Conservation (phyloP, 225 moss, liverwort and hornwort species). For the Physcomitrellopsis africana region DNA sequence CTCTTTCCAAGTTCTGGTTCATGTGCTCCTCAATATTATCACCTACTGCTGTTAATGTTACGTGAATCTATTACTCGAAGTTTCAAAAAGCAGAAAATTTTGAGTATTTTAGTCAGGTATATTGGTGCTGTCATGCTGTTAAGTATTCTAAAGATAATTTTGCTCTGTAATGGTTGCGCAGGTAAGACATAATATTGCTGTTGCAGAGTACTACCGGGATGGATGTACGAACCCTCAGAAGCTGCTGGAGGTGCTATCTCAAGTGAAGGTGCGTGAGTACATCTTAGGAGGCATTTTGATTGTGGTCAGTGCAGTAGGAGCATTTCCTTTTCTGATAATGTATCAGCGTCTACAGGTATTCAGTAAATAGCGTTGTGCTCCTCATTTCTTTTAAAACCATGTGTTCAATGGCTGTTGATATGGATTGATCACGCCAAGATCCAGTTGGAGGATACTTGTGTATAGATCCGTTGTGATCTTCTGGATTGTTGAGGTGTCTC, state of each 20-base stretch:
- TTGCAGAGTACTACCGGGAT: constrained; percentile 78
- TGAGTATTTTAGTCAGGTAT: background rate
- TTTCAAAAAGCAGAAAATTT: background rate
- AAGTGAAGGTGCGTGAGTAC: constrained; percentile 66
- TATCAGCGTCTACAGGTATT: background rate
- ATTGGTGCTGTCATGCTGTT: background rate
- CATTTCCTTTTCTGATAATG: background rate
- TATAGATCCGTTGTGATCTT: background rate
- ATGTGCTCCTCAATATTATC: background rate
- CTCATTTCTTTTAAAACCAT: background rate
- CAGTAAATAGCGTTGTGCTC: background rate
- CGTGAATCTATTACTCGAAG: background rate
- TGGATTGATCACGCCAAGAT: background rate
- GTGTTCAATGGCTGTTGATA: background rate
- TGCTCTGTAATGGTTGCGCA: constrained; percentile 29
- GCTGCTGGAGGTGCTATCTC: constrained; percentile 67
- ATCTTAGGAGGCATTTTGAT: background rate
- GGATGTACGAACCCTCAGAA: constrained; percentile 74
- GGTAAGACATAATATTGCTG: constrained; percentile 82
- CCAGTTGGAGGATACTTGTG: background rate
- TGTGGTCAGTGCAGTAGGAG: background rate
- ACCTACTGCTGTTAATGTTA: background rate
- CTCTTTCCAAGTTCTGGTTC: background rate
- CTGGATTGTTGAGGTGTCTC: background rate
- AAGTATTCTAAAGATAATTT: background rate